phyloP scores from a whole-genome alignment of 169 alveolate species.

The Plasmodium fragile region DNA sequence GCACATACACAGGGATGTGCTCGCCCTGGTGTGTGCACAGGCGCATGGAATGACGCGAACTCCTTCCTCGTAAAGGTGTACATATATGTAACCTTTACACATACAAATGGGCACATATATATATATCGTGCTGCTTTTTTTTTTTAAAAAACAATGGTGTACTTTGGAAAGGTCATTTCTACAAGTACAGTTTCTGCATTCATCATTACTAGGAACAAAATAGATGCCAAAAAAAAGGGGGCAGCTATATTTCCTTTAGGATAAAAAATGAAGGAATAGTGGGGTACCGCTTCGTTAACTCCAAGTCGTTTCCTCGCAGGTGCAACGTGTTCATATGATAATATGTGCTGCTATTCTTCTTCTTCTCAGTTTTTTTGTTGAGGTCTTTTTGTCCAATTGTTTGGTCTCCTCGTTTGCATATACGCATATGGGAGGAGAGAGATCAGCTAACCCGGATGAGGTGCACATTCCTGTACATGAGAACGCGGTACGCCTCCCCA shows the following conservation, averaged over 20 bases:
- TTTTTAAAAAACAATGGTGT: conserved; percentile 1
- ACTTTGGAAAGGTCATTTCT: not conserved
- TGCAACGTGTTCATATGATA: not conserved
- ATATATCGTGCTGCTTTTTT: not conserved
- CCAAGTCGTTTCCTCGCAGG: not conserved
- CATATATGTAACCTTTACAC: not conserved
- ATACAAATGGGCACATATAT: not conserved
- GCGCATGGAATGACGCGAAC: not conserved
- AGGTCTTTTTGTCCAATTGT: not conserved
- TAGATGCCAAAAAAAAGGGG: not conserved
- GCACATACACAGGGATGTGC: not conserved
- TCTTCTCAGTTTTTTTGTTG: not conserved
- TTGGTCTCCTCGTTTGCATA: not conserved
- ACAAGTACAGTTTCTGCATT: not conserved
- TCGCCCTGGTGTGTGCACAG: not conserved
- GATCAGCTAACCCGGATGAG: not conserved
- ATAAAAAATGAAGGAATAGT: not conserved
- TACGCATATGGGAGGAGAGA: not conserved
- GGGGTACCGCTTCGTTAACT: not conserved
- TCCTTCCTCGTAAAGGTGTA: not conserved
- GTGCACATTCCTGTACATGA: not conserved
- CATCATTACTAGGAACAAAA: not conserved
- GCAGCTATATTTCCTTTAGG: not conserved
- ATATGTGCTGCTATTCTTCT: not conserved
- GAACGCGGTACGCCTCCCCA: not conserved